These are phyloP conservation scores for Chimonanthus salicifolius DNA, from an alignment of 164 flowering plant genomes.

Conservation along the genomic window DNA sequence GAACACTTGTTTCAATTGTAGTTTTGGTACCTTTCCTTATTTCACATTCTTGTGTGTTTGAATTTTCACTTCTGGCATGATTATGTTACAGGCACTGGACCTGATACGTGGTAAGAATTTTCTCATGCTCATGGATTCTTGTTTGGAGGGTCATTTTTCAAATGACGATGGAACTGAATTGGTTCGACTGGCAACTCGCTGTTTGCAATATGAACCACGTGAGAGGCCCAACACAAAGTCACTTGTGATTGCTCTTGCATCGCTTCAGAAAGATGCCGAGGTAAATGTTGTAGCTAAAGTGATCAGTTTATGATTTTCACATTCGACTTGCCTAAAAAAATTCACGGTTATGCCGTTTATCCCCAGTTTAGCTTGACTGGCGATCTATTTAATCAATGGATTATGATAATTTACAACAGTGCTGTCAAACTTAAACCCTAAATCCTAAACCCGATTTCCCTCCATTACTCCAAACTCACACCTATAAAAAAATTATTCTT, in stretches of 20 bases:
- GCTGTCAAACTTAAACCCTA: too few relatives aligned
- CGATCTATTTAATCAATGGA: not conserved
- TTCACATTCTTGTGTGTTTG: not conserved
- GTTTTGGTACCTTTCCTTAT: not conserved
- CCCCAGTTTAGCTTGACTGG: not conserved
- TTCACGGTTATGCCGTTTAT: not conserved
- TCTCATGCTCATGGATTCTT: constrained; percentile 81
- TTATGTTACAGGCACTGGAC: constrained; percentile 70
- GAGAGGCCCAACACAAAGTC: constrained; percentile 89
- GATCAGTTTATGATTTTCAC: not conserved
- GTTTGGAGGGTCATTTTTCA: constrained; percentile 81
- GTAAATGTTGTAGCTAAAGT: constrained; percentile 21
- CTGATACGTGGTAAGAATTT: constrained; percentile 83
- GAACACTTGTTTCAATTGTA: not conserved
- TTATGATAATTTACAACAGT: too few relatives aligned
- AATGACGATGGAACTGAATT: constrained; percentile 88
- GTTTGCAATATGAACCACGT: constrained; percentile 87
- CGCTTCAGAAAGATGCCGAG: constrained; percentile 86
- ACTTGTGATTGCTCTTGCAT: constrained; percentile 55
- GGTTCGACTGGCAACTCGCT: constrained; percentile 76
- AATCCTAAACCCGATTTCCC: too few relatives aligned
- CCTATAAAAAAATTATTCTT: too few relatives aligned
- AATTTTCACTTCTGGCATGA: not conserved
- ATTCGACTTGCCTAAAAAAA: not conserved
- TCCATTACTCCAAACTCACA: too few relatives aligned